Conservation (phyloP, 2,329 filamentous ascomycete genomes). For the Arthrobotrys entomopaga region DNA sequence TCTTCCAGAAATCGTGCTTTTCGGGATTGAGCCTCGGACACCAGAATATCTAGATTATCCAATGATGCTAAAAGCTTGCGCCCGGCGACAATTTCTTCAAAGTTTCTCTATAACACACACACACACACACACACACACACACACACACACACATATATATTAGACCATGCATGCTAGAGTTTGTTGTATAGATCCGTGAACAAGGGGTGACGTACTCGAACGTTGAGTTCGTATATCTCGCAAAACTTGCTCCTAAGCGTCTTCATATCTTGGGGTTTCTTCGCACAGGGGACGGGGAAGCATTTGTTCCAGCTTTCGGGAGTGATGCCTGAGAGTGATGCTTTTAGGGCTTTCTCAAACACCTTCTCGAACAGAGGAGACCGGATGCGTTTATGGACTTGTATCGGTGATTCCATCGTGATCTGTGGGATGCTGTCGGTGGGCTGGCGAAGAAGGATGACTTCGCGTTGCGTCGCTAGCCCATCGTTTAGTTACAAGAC, state of each 20-base stretch:
- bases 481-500: too few species aligned
- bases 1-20: slow-evolving; percentile 17
- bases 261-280: slow-evolving; percentile 42
- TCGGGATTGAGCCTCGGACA: slow-evolving; percentile 45
- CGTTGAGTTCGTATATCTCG: slow-evolving; percentile 48
- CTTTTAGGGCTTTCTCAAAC: slow-evolving; percentile 43
- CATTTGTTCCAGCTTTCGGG: slow-evolving; percentile 51
- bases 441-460: too few species aligned
- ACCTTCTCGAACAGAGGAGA: slow-evolving; percentile 47
- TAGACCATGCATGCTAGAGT: background rate
- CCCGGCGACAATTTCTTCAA: slow-evolving; percentile 42
- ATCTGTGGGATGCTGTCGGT: too few species aligned
- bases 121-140: too few species aligned
- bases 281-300: slow-evolving; percentile 36
- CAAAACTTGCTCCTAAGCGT: slow-evolving; percentile 39
- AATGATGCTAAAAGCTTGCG: slow-evolving; percentile 45
- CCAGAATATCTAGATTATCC: slow-evolving; percentile 49
- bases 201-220: slow-evolving; percentile 21
- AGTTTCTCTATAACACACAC: slow-evolving; percentile 35
- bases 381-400: slow-evolving; percentile 43
- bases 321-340: slow-evolving; percentile 43
- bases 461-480: background rate
- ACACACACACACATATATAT: too few species aligned
- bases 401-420: slow-evolving; percentile 27
- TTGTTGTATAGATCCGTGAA: background rate